Evolutionary conservation across 176 grass and related monocot species (phyloP), one percentile per base, ranked within the genome.

Genomic region (Puya raimondii): DNA sequence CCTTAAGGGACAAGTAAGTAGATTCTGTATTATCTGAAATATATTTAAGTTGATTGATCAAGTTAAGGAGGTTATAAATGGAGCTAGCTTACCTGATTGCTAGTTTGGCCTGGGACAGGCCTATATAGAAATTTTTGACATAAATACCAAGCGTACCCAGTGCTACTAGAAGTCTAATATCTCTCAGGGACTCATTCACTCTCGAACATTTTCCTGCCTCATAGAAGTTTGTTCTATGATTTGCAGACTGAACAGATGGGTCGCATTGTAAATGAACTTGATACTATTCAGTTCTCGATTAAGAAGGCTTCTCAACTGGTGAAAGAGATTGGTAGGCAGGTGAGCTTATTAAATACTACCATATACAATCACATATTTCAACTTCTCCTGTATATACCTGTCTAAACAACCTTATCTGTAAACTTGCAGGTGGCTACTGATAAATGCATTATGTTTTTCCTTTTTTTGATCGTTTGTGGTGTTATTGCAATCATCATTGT

Each of bases 381-480:
- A 54, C 64, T 12, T 27, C 52, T 72, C 47, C 63, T 51, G 18
- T 52, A 54, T 25, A 42, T 15, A 53, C 17, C 13, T 51, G 9
- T 68, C 29, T 66, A 51, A n/a, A 75, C 64, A 69, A 85, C 47
- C 25, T 22, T 71, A 66, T 64, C 23, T 70, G 23, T 74, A n/a
- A 22, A 53, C 11, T 74, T 84, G 52, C 86, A 97, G 93, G 93
- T 97, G 53, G 93, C 93, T 61, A 97, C 93, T 73, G 93, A 97
- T 81, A 97, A 92, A 82, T 97, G 93, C 69, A 97, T 97, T 66
- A 97, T 97, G 93, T 69, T 72, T 0, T 86, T 97, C 57, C 61
- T 97, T 21, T 83, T 85, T 72, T 67, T 97, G 25, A 92, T 97
- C 71, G 93, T 97, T 48, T 90, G 78, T 47, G 93, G 93, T 80